Conservation (phyloP, 2,329 filamentous ascomycete species). For the Cytospora mali region DNA sequence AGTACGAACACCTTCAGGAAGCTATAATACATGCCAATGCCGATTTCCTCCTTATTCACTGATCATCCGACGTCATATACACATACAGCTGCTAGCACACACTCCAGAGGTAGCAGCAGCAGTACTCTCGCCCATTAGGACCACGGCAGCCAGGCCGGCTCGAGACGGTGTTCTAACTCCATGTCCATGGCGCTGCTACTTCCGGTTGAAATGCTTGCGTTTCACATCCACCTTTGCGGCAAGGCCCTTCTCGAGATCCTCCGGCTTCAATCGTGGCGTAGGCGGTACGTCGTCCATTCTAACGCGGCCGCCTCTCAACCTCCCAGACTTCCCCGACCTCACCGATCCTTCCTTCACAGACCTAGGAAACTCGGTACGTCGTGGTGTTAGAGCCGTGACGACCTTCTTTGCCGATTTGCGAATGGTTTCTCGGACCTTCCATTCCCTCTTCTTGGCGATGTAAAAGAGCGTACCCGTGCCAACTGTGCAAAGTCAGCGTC, state of each 20-base stretch:
- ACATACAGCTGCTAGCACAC: conserved; percentile 2
- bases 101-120: not conserved
- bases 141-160: conserved; percentile 1
- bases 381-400: conserved; percentile 63
- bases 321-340: conserved; percentile 38
- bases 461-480: conserved; percentile 71
- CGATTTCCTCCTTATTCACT: not conserved
- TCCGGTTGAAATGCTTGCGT: conserved; percentile 40
- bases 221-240: conserved; percentile 41
- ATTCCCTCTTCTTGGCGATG: conserved; percentile 81
- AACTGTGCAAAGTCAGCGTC: conserved; percentile 47
- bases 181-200: conserved; percentile 30
- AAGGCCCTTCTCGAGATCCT: conserved; percentile 63
- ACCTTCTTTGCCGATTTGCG: conserved; percentile 68
- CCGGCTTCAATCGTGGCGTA: conserved; percentile 56
- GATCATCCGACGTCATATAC: not conserved
- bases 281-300: conserved; percentile 59
- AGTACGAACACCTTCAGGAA: conserved; percentile 75
- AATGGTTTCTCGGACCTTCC: conserved; percentile 74
- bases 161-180: not conserved
- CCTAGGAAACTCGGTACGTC: conserved; percentile 61
- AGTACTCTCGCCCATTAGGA: not conserved
- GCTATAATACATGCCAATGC: conserved; percentile 49
- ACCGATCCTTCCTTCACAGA: conserved; percentile 52
- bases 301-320: conserved; percentile 43